Evolutionary conservation across 257 asterid species (phyloP).

Genomic region (Coffea eugenioides): DNA sequence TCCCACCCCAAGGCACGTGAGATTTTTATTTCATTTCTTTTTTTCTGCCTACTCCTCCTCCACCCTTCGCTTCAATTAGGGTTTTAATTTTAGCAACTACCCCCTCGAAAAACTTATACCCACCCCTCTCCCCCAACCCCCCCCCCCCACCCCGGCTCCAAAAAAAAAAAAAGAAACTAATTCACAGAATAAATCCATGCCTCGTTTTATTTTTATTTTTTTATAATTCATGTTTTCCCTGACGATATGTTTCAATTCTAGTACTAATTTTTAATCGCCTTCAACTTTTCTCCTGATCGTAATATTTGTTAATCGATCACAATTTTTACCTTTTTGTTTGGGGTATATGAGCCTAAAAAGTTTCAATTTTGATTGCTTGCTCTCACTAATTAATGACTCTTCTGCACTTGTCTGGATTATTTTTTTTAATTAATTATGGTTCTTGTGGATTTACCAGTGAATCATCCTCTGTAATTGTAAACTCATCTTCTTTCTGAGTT

Average conservation of each 20-base stretch:
- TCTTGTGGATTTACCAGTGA: neutral
- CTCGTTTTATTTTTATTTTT: neutral
- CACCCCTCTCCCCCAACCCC: neutral
- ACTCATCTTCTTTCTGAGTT: neutral
- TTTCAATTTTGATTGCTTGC: conserved; percentile 12
- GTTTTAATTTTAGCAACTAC: conserved; percentile 20
- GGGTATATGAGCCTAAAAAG: neutral
- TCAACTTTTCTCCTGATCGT: neutral
- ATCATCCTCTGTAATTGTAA: neutral
- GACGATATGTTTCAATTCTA: neutral
- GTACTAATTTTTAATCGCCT: neutral
- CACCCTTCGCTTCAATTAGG: conserved; percentile 31
- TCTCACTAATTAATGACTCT: conserved; percentile 4
- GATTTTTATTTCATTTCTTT: conserved; percentile 6
- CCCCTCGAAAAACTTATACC: too few relatives aligned
- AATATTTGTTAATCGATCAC: neutral
- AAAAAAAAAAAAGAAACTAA: neutral
- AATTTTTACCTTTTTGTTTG: neutral
- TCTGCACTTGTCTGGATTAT: conserved; percentile 4
- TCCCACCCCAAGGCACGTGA: conserved; percentile 53
- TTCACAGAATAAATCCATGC: neutral
- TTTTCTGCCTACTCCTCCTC: neutral
- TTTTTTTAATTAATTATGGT: neutral
- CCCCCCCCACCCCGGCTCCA: too few relatives aligned
- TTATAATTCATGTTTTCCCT: neutral